These are phyloP conservation scores for Pseudogymnoascus sp. DNA, from an alignment of 2,329 filamentous ascomycete species.

Conservation along the genomic window DNA sequence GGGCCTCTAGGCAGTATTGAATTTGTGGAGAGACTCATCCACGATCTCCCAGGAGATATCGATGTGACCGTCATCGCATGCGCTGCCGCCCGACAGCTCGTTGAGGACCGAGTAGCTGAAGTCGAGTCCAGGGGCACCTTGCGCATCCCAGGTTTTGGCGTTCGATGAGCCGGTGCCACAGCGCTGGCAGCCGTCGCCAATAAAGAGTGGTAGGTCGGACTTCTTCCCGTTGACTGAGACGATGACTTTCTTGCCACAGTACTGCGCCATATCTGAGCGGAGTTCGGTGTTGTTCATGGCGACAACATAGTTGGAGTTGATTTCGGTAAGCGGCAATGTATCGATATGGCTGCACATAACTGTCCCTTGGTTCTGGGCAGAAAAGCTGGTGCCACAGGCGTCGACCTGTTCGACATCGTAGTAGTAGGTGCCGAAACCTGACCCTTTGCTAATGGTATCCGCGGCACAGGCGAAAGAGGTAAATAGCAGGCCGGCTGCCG, in stretches of 20 bases:
- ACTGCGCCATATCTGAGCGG: neutral
- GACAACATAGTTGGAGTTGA: neutral
- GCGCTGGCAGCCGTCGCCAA: neutral
- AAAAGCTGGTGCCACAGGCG: neutral
- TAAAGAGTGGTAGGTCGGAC: neutral
- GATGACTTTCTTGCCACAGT: neutral
- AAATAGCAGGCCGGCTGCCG: neutral
- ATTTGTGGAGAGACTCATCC: neutral
- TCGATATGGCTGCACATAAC: constrained; percentile 1
- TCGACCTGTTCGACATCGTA: neutral
- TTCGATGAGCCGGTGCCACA: neutral
- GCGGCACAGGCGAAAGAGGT: neutral
- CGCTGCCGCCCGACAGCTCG: neutral
- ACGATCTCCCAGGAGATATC: neutral
- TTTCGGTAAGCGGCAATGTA: neutral
- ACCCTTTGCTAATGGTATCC: neutral
- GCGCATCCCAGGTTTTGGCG: neutral
- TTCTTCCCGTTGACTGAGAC: neutral
- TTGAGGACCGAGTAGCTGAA: constrained; percentile 1
- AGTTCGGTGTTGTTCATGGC: constrained; percentile 4
- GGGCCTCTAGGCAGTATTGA: neutral
- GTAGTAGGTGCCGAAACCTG: neutral
- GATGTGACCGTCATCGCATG: neutral
- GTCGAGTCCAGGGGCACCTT: neutral
- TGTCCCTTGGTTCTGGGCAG: neutral